Percentiles rank a stretch among this genome's conserved stretches.
phyloP scores from a whole-genome alignment of 257 asterid species.

The Nicotiana tomentosiformis region DNA sequence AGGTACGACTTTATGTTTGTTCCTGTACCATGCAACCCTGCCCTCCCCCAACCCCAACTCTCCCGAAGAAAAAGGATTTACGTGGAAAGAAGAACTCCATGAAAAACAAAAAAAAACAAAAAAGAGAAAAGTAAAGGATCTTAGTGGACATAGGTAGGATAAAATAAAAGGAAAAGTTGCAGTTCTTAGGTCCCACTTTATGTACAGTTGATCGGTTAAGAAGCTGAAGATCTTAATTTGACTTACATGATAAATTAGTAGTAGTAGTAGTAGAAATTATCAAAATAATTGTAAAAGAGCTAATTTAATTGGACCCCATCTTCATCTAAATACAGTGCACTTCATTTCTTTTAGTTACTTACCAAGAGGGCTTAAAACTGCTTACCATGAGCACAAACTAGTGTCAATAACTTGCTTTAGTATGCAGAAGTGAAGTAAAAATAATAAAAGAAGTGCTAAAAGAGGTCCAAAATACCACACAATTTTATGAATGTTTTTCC shows the following conservation, averaged over 20 bases:
- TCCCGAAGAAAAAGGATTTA: not conserved
- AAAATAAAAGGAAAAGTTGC: not conserved
- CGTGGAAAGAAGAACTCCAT: not conserved
- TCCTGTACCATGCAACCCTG: not conserved
- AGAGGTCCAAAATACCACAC: not conserved
- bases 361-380: not conserved
- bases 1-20: conserved; percentile 42
- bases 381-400: not conserved
- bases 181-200: not conserved
- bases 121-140: conserved; percentile 5
- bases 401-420: not conserved
- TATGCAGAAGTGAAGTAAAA: not conserved
- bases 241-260: not conserved
- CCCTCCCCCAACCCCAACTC: not conserved
- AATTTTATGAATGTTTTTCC: not conserved
- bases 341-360: not conserved
- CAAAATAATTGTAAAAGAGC: not conserved
- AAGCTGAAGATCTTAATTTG: not conserved
- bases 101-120: too few relatives aligned
- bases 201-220: not conserved
- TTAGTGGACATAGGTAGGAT: not conserved
- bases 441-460: not conserved
- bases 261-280: not conserved
- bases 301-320: not conserved
- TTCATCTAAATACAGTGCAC: not conserved